Evolutionary conservation across 345 rosid genomes (phyloP).

Genomic region (Acer yangbiense): DNA sequence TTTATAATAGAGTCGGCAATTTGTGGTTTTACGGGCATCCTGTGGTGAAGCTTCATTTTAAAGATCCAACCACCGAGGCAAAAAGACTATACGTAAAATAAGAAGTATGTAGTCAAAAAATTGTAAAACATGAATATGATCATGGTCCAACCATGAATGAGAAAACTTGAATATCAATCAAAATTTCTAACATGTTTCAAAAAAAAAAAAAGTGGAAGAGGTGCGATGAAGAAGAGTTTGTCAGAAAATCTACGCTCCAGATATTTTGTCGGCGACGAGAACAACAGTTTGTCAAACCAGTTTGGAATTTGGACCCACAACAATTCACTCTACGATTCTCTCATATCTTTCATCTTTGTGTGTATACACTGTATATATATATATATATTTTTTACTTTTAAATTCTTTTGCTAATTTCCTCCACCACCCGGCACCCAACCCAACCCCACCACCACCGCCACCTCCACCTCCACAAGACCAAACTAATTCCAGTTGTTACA

Average conservation of each 20-base stretch:
- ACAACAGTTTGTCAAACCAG: slow-evolving; percentile 21
- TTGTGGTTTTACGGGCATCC: too few species aligned
- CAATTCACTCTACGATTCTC: neutral
- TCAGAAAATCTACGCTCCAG: slow-evolving; percentile 20
- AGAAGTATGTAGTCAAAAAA: too few species aligned
- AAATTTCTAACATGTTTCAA: too few species aligned
- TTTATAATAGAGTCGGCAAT: too few species aligned
- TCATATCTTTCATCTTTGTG: neutral
- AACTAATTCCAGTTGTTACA: too few species aligned
- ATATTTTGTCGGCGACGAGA: slow-evolving; percentile 35
- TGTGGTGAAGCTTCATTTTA: too few species aligned
- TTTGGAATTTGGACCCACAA: slow-evolving; percentile 23
- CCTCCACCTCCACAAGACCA: neutral
- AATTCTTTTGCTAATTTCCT: neutral
- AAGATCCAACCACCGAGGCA: too few species aligned
- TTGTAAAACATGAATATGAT: neutral
- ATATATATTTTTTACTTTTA: neutral
- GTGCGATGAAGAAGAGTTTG: slow-evolving; percentile 7
- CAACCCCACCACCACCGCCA: neutral
- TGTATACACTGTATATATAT: neutral
- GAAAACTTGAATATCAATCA: too few species aligned
- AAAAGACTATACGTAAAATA: too few species aligned
- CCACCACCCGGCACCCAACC: neutral
- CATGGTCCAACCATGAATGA: too few species aligned
- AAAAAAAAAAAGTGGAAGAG: too few species aligned